Evolutionary conservation across 1,139 yeast genomes (phyloP).

Genomic region (Petasospora rhodanensis): DNA sequence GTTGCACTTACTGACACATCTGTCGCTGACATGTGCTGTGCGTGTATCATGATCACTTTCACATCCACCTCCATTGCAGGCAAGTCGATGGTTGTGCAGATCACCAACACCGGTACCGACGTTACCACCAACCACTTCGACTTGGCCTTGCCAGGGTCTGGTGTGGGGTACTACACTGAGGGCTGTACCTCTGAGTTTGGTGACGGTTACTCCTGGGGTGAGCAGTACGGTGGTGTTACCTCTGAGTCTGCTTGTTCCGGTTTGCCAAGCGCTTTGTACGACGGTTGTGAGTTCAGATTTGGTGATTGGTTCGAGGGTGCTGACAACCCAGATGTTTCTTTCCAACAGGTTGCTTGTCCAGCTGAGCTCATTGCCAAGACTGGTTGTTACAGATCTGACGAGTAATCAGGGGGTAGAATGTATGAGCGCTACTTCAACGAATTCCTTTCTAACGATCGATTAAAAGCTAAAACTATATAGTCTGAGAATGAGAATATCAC

Average conservation of each 20-base stretch:
- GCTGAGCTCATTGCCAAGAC: conserved; percentile 10
- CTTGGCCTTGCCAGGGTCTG: conserved; percentile 14
- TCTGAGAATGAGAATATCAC: no score
- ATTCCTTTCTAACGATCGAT: no score
- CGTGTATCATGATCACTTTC: conserved; percentile 13
- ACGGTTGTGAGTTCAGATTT: conserved; percentile 15
- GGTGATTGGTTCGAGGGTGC: conserved; percentile 10
- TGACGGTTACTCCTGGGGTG: conserved; percentile 11
- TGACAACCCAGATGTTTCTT: conserved; percentile 14
- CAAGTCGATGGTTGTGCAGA: conserved; percentile 10
- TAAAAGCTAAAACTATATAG: no score
- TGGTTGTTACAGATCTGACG: conserved; percentile 14
- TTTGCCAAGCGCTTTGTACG: conserved; percentile 7
- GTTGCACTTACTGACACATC: conserved; percentile 9
- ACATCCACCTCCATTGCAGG: conserved; percentile 10
- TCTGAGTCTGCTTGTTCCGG: conserved; percentile 5
- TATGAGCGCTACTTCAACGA: no score
- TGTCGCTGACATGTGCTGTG: conserved; percentile 12
- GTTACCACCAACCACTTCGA: conserved; percentile 12
- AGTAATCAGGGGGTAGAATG: no score
- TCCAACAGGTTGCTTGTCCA: conserved; percentile 14
- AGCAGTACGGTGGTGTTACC: conserved; percentile 13
- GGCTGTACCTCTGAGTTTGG: conserved; percentile 13
- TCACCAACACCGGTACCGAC: conserved; percentile 14
- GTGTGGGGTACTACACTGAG: conserved; percentile 9